Evolutionary conservation across 2,329 filamentous ascomycete species (phyloP).

Genomic region (Penicillium sp.): DNA sequence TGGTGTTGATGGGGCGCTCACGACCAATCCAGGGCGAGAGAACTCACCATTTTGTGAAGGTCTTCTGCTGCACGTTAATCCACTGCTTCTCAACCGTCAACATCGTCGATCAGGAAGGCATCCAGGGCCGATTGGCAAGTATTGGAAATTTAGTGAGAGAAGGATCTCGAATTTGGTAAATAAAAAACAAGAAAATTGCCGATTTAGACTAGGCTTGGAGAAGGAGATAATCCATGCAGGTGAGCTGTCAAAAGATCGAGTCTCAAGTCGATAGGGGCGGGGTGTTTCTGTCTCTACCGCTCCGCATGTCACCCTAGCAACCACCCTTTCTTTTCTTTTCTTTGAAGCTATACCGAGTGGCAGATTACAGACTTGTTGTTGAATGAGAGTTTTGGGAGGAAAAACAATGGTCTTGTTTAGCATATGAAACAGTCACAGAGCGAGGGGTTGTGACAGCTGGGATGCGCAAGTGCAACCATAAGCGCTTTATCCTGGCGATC

Average conservation of each 20-base stretch:
- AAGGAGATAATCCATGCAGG: neutral
- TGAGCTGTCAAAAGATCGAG: slow-evolving; percentile 1
- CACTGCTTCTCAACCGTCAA: slow-evolving; percentile 61
- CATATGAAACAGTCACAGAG: neutral
- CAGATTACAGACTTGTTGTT: neutral
- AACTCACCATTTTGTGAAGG: slow-evolving; percentile 90
- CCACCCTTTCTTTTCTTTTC: neutral
- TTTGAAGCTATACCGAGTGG: neutral
- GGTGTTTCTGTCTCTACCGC: slow-evolving; percentile 4
- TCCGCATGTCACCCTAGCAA: slow-evolving; percentile 18
- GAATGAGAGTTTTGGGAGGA: neutral
- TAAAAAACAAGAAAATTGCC: neutral
- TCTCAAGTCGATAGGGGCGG: slow-evolving; percentile 8
- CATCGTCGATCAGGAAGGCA: slow-evolving; percentile 38
- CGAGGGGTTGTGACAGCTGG: neutral
- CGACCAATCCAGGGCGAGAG: neutral
- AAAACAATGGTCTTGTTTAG: neutral
- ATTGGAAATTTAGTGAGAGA: neutral
- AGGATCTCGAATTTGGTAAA: slow-evolving; percentile 2
- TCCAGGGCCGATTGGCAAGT: slow-evolving; percentile 29
- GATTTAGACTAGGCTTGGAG: slow-evolving; percentile 9
- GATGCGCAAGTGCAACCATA: neutral
- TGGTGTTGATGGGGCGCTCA: neutral
- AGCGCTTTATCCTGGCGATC: neutral
- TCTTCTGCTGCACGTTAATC: slow-evolving; percentile 90